Base-by-base conservation (phyloP, 192 early-diverging fungal genomes). In the Radiomyces spectabilis region DNA sequence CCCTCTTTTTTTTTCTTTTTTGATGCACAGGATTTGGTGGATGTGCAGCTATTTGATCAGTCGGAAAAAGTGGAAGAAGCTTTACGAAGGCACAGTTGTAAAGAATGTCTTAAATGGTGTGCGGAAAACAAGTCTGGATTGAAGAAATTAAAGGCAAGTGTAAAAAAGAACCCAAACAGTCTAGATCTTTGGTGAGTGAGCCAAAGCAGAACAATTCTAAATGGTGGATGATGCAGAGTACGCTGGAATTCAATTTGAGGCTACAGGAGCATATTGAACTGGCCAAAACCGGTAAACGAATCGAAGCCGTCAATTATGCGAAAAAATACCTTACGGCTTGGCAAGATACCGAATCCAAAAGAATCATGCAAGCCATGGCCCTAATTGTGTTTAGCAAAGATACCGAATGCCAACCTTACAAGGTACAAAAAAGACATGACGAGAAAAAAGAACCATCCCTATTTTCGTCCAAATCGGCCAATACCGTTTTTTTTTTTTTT, bases 241-340 rank as follows among this genome's bases (percentile, higher is more conserved):
- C 89, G 6, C 69, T 99, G 35, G 97, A 99, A 68, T 99, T 99
- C 75, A 88, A 96, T 60, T 76, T 98, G 52, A 81, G 93, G 1
- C 56, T 96, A 33, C 95, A 97, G 71, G 97, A 99, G 66, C 93
- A 85, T 65, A 83, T 99, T 31, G 94, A 99, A 59, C 77, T 96
- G 38, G 83, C 82, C 2, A 75, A 91, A 21, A 76, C 53, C 8
- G 68, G 75, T 18, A 78, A 83, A 22, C 66, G 66, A 10, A 51
- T 66, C 19, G 89, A 86, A 5, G 95, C 94, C 0, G 89, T 99
- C 41, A 63, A 58, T 5, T 97, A 99, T 66, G 80, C 89, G 9
- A 83, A 85, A 40, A 95, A 94, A 69, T 75, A 94, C 55, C 61
- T 99, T 22, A 78, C 77, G 1, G 61, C 84, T 18, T 96, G 85